Conservation (phyloP, 2,329 filamentous ascomycete species). For the Parastagonospora avenae region DNA sequence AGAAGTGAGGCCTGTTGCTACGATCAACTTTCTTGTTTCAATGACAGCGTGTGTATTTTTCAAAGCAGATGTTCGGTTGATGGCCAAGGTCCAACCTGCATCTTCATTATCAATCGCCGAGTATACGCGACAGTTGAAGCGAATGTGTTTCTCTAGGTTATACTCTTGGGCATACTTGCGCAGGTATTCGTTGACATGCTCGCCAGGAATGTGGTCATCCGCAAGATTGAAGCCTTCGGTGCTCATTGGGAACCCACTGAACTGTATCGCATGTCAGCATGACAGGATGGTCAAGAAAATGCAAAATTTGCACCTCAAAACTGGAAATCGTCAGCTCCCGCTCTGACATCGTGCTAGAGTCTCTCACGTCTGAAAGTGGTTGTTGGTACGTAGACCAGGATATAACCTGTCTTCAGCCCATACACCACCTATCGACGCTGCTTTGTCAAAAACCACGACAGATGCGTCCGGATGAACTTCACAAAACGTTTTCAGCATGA, state of each 20-base stretch:
- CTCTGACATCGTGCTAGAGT: neutral
- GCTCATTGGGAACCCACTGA: conserved; percentile 43
- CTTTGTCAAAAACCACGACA: conserved; percentile 52
- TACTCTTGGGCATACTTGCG: conserved; percentile 47
- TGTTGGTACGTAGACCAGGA: conserved; percentile 52
- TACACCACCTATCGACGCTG: conserved; percentile 48
- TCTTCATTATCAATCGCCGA: conserved; percentile 49
- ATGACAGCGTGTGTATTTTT: neutral
- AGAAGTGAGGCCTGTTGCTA: conserved; percentile 68
- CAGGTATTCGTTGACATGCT: conserved; percentile 63
- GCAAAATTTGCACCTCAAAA: conserved; percentile 18
- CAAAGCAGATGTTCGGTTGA: conserved; percentile 5
- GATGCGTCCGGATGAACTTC: conserved; percentile 49
- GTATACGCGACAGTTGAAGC: conserved; percentile 58
- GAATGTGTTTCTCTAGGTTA: conserved; percentile 56
- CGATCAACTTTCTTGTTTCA: conserved; percentile 56
- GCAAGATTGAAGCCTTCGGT: conserved; percentile 29
- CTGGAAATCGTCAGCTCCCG: conserved; percentile 7
- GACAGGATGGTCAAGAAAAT: too few species aligned
- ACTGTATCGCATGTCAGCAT: conserved; percentile 26
- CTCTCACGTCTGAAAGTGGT: conserved; percentile 48
- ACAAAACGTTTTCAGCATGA: conserved; percentile 56
- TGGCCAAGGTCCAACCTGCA: conserved; percentile 27
- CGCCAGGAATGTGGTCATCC: conserved; percentile 65
- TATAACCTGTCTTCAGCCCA: conserved; percentile 52